Percentiles rank a stretch among this genome's conserved stretches.
phyloP scores from a whole-genome alignment of 805 yeast genomes.

The Candida coleopterorum region DNA sequence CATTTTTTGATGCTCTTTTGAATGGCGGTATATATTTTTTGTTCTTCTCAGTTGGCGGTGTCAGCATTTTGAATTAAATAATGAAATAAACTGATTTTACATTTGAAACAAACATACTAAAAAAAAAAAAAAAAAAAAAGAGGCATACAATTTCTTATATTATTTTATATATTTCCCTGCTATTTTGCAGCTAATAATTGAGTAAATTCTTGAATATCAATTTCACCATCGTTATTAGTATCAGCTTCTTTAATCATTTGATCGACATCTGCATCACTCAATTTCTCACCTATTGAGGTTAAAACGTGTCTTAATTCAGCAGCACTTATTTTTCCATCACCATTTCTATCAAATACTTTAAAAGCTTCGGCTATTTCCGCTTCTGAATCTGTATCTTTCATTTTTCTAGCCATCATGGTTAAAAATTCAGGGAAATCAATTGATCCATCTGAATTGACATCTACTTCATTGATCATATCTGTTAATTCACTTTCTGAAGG shows the following conservation, averaged over 20 bases:
- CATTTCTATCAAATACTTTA: slow-evolving; percentile 94
- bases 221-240: slow-evolving; percentile 93
- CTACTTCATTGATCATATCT: slow-evolving; percentile 96
- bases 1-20: neutral
- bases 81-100: no score
- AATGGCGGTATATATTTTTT: slow-evolving; percentile 6
- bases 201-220: slow-evolving; percentile 94
- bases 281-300: slow-evolving; percentile 95
- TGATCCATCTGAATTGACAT: slow-evolving; percentile 86
- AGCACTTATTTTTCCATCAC: slow-evolving; percentile 94
- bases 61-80: no score
- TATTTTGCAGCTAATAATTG: slow-evolving; percentile 77
- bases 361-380: slow-evolving; percentile 97
- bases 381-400: slow-evolving; percentile 95
- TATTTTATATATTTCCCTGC: neutral
- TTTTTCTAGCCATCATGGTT: slow-evolving; percentile 52
- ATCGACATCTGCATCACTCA: slow-evolving; percentile 94
- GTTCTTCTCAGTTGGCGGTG: neutral
- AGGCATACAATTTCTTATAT: no score
- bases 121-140: no score
- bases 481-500: slow-evolving; percentile 95
- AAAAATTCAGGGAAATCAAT: slow-evolving; percentile 46
- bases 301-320: slow-evolving; percentile 95
- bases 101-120: no score
- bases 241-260: slow-evolving; percentile 97